phyloP scores from a whole-genome alignment of 1,139 yeast species.

The Barnettozyma hawaiiensis region DNA sequence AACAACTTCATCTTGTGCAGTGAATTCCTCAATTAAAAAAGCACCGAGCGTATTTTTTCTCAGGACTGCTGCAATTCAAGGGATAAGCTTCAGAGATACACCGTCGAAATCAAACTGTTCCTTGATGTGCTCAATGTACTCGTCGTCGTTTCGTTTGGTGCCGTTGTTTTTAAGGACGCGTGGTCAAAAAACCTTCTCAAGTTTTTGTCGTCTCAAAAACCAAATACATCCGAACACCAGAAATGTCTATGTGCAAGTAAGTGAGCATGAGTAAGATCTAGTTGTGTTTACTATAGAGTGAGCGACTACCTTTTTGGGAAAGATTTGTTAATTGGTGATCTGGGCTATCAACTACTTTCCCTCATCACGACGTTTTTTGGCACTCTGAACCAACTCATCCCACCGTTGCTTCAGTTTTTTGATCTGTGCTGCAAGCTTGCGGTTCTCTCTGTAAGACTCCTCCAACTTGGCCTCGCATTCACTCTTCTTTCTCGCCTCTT shows the following conservation, averaged over 20 bases:
- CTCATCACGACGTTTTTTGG: conserved; percentile 31
- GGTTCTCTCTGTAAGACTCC: conserved; percentile 28
- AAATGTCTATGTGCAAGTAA: too few species aligned
- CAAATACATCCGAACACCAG: background rate
- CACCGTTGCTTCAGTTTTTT: conserved; percentile 39
- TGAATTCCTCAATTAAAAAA: background rate
- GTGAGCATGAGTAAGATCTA: too few species aligned
- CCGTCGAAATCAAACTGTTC: background rate
- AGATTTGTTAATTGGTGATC: too few species aligned
- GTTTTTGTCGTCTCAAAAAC: background rate
- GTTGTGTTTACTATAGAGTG: too few species aligned
- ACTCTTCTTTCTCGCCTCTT: conserved; percentile 27
- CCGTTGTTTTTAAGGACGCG: background rate
- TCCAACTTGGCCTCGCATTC: conserved; percentile 29
- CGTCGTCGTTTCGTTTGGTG: too few species aligned
- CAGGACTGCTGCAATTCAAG: background rate
- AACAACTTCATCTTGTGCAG: conserved; percentile 82
- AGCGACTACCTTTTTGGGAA: too few species aligned
- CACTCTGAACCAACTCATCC: conserved; percentile 44
- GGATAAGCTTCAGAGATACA: background rate
- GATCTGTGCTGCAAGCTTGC: conserved; percentile 33
- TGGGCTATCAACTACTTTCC: too few species aligned
- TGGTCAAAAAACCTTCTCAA: background rate
- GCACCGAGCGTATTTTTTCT: background rate
- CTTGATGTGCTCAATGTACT: too few species aligned